phyloP scores from a whole-genome alignment of 2,329 filamentous ascomycete species.

The Sordariomycetes sp. region DNA sequence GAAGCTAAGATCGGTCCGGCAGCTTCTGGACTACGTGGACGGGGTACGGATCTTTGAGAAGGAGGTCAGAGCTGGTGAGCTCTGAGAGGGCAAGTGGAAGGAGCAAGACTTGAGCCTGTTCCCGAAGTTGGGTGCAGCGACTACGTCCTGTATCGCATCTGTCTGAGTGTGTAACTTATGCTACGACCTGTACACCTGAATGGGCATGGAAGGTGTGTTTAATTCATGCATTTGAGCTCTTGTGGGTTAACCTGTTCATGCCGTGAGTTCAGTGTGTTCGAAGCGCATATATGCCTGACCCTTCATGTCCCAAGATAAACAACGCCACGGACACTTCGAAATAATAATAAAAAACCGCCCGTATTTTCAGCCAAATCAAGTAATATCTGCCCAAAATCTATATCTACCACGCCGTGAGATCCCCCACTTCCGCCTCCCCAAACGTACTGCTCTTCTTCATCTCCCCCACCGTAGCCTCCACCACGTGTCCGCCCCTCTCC shows the following conservation, averaged over 20 bases:
- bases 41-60: constrained; percentile 48
- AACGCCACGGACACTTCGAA: neutral
- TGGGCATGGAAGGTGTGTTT: neutral
- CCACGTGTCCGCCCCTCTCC: constrained; percentile 40
- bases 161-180: neutral
- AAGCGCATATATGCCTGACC: too few relatives aligned
- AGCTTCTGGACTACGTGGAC: constrained; percentile 12
- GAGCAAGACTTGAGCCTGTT: neutral
- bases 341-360: neutral
- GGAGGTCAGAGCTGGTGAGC: constrained; percentile 33
- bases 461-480: constrained; percentile 37
- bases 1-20: constrained; percentile 27
- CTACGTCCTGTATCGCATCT: neutral
- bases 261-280: too few relatives aligned
- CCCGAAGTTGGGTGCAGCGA: neutral
- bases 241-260: too few relatives aligned
- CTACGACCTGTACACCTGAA: neutral
- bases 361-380: neutral
- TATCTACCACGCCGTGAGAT: constrained; percentile 80
- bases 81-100: constrained; percentile 16
- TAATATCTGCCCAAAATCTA: neutral
- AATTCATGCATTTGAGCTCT: constrained; percentile 14
- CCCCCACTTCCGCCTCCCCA: constrained; percentile 90
- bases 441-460: constrained; percentile 84
- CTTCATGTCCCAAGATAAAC: neutral